A percentile compares a stretch with the other conserved stretches of the same genome.
Evolutionary conservation across 306 rosid species (phyloP).

Genomic region (Quercus alba): DNA sequence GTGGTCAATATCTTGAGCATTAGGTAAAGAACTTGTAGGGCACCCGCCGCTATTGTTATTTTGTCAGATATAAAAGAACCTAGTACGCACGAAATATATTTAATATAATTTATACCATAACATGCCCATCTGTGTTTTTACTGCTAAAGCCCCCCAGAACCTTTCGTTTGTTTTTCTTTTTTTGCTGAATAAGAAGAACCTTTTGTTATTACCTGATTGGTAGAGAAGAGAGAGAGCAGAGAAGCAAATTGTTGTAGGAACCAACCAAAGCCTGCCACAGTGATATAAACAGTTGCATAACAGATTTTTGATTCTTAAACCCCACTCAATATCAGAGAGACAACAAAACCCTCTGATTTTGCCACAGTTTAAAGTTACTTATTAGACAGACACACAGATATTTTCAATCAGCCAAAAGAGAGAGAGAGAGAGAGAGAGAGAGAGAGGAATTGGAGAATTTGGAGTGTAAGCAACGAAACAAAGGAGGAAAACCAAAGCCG

Average conservation of each 20-base stretch:
- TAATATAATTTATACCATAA: not conserved
- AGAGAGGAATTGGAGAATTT: constrained; percentile 28
- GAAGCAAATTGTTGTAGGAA: not conserved
- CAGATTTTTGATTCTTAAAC: constrained; percentile 5
- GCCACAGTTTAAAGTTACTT: constrained; percentile 14
- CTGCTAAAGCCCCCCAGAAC: not conserved
- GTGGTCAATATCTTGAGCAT: not conserved
- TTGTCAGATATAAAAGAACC: not conserved
- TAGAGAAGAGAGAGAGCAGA: not conserved
- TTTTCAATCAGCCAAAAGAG: not conserved
- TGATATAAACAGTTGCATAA: constrained; percentile 16
- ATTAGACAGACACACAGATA: no score
- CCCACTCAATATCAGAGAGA: not conserved
- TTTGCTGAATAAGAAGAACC: not conserved
- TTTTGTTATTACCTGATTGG: not conserved
- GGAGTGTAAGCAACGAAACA: constrained; percentile 36
- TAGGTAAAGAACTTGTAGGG: not conserved
- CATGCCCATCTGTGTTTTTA: not conserved
- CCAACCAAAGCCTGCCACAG: constrained; percentile 33
- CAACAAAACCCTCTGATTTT: not conserved
- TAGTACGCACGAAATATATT: not conserved
- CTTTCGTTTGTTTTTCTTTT: not conserved
- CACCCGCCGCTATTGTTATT: not conserved
- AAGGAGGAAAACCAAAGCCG: constrained; percentile 17
- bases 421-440: not conserved